Evolutionary conservation across 2,329 filamentous ascomycete species (phyloP).

Genomic region (Trichoderma breve): DNA sequence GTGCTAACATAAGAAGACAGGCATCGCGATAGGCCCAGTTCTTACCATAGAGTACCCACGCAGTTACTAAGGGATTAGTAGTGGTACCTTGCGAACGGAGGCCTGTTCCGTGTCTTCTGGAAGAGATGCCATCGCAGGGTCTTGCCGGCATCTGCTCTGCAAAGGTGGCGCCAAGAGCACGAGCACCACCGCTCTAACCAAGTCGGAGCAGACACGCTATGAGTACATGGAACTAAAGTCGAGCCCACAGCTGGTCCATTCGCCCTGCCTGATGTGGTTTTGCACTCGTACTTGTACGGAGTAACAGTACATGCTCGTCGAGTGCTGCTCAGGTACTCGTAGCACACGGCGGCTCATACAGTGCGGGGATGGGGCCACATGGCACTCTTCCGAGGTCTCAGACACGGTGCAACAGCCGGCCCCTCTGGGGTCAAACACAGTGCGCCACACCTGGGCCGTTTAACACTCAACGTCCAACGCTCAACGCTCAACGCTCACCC

Average conservation of each 20-base stretch:
- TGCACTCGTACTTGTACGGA: not conserved
- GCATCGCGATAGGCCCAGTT: too few relatives aligned
- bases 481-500: not conserved
- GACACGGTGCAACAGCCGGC: conserved; percentile 12
- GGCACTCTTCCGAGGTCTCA: conserved; percentile 10
- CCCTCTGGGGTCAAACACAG: conserved; percentile 7
- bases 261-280: not conserved
- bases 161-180: not conserved
- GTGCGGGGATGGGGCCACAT: conserved; percentile 7
- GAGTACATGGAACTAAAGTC: not conserved
- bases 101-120: not conserved
- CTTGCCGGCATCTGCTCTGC: not conserved
- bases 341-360: not conserved
- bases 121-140: not conserved
- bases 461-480: not conserved
- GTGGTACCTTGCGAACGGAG: not conserved
- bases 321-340: not conserved
- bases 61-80: not conserved
- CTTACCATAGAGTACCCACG: not conserved
- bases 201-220: not conserved
- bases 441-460: not conserved
- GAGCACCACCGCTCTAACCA: not conserved
- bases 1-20: too few relatives aligned
- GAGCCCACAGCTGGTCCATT: not conserved
- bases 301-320: not conserved